Base-by-base conservation (phyloP, 768 basidiomycete genomes). In the Panaeolus cyanescens region DNA sequence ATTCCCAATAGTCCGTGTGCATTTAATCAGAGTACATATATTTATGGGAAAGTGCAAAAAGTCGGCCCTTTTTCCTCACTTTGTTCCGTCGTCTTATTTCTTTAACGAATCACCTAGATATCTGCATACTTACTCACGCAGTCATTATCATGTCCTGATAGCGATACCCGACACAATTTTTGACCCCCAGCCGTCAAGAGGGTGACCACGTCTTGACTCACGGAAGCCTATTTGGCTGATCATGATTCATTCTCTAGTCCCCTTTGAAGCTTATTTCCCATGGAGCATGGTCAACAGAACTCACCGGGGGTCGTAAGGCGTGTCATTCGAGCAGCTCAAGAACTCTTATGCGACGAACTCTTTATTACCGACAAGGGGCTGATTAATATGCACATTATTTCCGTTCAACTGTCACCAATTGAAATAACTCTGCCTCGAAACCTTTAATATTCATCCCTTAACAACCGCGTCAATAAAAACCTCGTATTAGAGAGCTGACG, bases 151-250 rank as follows among this genome's bases (percentile, higher is more conserved):
- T 25, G 6, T 50, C 45, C 33, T 22, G 40, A 42, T 42, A 20
- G 40, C 19, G 40, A 25, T 22, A 42, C 2, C 40, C 5, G 20
- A 42, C 40, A 42, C 20, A 42, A 42, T 22, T 3, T 30, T 13
- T 22, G 45, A 28, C 45, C 45, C 30, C 45, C 8, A 28, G 22
- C 17, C 4, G 25, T 50, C 45, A 50, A 28, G 25, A 28, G 45
- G 45, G 25, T 30, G 45, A 3, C 45, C 25, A 50, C 45, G 45
- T 50, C 45, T 50, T 50, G 45, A 28, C 45, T 50, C 25, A 50
- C 25, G 45, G 30, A 50, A 50, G 45, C 25, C 45, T 50, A 50
- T 50, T 50, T 50, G 45, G 45, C 25, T 50, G 45, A 50, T 50
- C 45, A 12, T 50, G 45, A 50, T 50, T 28, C 25, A 50, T 50